Evolutionary conservation across 305 asterid species (phyloP), one percentile per base, ranked within the genome.

Genomic region (Plantago lanceolata): DNA sequence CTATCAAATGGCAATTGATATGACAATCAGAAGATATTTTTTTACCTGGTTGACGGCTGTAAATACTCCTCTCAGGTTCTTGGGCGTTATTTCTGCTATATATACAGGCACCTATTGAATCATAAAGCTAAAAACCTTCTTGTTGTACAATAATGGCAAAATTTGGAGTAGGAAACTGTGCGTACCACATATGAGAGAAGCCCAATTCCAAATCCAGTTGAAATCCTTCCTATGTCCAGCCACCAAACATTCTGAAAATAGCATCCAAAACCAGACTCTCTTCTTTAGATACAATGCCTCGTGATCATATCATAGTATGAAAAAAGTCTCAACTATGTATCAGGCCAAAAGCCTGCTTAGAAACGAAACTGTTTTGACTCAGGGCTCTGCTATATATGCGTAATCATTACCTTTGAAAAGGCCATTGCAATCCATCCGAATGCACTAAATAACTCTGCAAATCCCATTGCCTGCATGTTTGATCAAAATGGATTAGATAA

Each of bases 71-170:
- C 96, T 83, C 66, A 86, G 86, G 73, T 86, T 81, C 85, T 83
- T 82, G 17, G 95, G 97, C 6, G 97, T 76, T 78, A 88, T 81
- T 81, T 90, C 95, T 19, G 97, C 97, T 76, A 90, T 75, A 76
- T 88, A 90, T 59, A 90, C 78, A 28, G 95, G 97, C 63, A 90
- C 96, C 96, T 90, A 60, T 63, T 28, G 58, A 70, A 69, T 78
- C 35, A 62, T 61, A 59, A 72, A 71, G 61, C 66, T 59, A 56
- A 71, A 69, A 28, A 63, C 24, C 5, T 59, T 48, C 64, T 12
- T 48, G 51, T 57, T 45, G 29, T 63, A 59, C n/a, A 59, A 48
- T 26, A 59, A 3, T 5, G 17, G 26, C 21, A 18, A 53, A 19
- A 44, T 20, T 61, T 31, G 56, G 71, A 67, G 57, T 6, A 2